Base-by-base conservation (phyloP, 2,329 filamentous ascomycete genomes). In the Diplodia seriata region DNA sequence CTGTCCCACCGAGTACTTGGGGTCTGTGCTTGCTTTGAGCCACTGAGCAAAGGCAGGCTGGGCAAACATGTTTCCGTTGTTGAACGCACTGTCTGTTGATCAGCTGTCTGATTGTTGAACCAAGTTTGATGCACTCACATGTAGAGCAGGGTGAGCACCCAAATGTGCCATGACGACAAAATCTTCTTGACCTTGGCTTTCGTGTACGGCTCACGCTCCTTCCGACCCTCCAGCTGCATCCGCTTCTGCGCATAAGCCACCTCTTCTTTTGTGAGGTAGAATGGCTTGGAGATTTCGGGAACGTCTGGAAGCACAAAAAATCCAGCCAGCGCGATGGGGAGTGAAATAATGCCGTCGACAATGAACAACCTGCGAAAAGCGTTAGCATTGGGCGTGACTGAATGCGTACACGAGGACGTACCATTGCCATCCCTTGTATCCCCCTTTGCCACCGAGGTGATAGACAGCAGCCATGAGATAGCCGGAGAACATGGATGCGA, bases 81-180 rank as follows among this genome's bases (percentile, higher is more conserved):
- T 89, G 80, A 90, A 90, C 51, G 85, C 76, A 64, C 79, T 81
- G 36, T 8, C 14, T 26, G 20, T 1, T 31, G 12, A 33, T 51
- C 43, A 69, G 36, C 33, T 26, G 15, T 11, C 9, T 4, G 55
- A 7, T n/a, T 18, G 23, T 26, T 26, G 26, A 26, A 26, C 26
- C 26, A 26, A 26, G 3, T 26, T 26, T 26, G 3, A 4, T 14
- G 40, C 8, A 70, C 78, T 56, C 69, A 83, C 73, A 90, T 82
- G 73, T 90, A 91, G 1, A 90, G 76, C 0, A 86, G 66, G 0
- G 83, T 83, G 3, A 91, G 78, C 0, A 84, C 71, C 67, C 88
- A 91, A 1, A 91, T 86, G 70, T 89, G 88, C 89, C 89, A 91
- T 6, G 85, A 86, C 0, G 82, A 81, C 68, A 90, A 85, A 20